A percentile compares a stretch with the other conserved stretches of the same genome.
Conservation (phyloP, 2,329 filamentous ascomycete genomes). For the Drechslerella coelobrocha region DNA sequence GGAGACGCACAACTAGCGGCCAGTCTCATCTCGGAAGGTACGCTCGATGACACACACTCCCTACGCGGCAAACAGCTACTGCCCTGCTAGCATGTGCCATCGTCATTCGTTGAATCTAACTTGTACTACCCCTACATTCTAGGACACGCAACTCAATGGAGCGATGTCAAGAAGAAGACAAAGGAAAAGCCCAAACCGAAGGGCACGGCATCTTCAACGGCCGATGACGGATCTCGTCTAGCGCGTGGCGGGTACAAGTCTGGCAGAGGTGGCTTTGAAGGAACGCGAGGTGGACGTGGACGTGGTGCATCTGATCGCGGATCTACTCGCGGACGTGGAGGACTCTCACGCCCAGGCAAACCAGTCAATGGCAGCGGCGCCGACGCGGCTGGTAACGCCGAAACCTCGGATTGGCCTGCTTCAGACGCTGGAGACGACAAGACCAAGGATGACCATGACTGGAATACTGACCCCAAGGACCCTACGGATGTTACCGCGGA, state of each 20-base stretch:
- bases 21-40: conserved; percentile 81
- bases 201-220: conserved; percentile 68
- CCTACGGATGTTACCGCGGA: conserved; percentile 7
- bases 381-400: conserved; percentile 57
- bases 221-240: conserved; percentile 63
- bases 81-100: conserved; percentile 8
- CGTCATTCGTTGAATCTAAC: conserved; percentile 16
- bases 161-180: conserved; percentile 80
- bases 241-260: conserved; percentile 56
- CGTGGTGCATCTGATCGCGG: conserved; percentile 64
- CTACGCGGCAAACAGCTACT: conserved; percentile 5
- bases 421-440: conserved; percentile 35
- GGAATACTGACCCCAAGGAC: conserved; percentile 14
- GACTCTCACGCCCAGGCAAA: conserved; percentile 72
- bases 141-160: conserved; percentile 84
- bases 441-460: conserved; percentile 13
- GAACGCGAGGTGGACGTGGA: conserved; percentile 68
- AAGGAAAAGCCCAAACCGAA: conserved; percentile 77
- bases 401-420: conserved; percentile 36
- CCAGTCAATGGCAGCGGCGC: conserved; percentile 65
- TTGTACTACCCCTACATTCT: conserved; percentile 44
- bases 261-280: conserved; percentile 58
- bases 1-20: conserved; percentile 78
- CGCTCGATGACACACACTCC: conserved; percentile 23
- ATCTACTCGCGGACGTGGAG: conserved; percentile 70